phyloP scores from a whole-genome alignment of 2,329 filamentous ascomycete genomes.

The Didymella sp. region DNA sequence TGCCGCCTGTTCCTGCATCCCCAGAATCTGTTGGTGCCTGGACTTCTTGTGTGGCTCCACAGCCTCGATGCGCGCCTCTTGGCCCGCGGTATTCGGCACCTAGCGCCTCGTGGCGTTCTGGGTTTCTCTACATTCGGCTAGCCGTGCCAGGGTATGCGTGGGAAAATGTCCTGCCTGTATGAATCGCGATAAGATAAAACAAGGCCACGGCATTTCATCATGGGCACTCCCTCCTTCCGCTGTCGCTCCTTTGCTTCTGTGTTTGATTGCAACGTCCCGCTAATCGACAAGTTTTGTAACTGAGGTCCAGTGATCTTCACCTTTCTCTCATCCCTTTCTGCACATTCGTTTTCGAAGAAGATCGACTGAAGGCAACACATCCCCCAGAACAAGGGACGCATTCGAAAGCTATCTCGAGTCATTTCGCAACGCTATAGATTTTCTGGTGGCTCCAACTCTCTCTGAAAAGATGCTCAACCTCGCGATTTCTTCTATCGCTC shows the following conservation, averaged over 20 bases:
- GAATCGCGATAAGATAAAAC: slow-evolving; percentile 15
- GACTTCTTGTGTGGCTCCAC: slow-evolving; percentile 13
- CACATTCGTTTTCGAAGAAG: not conserved
- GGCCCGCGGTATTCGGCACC: slow-evolving; percentile 15
- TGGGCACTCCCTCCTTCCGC: not conserved
- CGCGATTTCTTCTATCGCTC: slow-evolving; percentile 18
- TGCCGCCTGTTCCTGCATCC: slow-evolving; percentile 16
- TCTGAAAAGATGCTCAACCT: slow-evolving; percentile 26
- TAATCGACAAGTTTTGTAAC: not conserved
- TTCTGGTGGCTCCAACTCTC: too few species aligned
- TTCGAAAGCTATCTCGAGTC: too few species aligned
- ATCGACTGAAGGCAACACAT: too few species aligned
- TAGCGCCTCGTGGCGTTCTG: slow-evolving; percentile 5
- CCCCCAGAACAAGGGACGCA: too few species aligned
- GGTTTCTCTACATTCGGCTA: slow-evolving; percentile 4
- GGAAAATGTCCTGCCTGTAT: slow-evolving; percentile 6
- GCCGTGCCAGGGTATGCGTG: slow-evolving; percentile 7
- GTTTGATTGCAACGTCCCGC: not conserved
- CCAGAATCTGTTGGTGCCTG: slow-evolving; percentile 14
- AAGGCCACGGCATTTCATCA: slow-evolving; percentile 12
- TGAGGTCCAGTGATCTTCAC: not conserved
- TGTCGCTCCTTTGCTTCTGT: slow-evolving; percentile 2
- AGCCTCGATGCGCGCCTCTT: slow-evolving; percentile 8
- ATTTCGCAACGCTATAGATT: too few species aligned
- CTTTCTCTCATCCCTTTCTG: not conserved